Evolutionary conservation across 441 rosid species (phyloP).

Genomic region (Mallotus repandus): DNA sequence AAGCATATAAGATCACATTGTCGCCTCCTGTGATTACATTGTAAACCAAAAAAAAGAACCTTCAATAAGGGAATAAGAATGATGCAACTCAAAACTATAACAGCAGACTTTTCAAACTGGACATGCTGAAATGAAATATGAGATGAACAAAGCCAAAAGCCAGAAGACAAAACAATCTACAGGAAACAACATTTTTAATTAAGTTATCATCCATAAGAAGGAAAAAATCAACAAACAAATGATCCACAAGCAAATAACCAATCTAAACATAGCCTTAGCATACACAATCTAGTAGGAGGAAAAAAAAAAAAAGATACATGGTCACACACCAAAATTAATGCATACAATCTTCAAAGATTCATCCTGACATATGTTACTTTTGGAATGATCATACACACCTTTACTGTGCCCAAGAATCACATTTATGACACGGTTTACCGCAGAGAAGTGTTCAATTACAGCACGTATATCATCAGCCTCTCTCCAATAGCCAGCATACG

Average conservation of each 20-base stretch:
- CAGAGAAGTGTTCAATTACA: constrained; percentile 53
- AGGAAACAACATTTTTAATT: no score
- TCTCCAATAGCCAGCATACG: constrained; percentile 60
- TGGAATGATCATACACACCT: constrained; percentile 41
- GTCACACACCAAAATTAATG: no score
- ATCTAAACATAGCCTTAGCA: no score
- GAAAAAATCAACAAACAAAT: no score
- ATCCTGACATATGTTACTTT: not conserved
- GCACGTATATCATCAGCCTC: constrained; percentile 83
- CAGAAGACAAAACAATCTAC: not conserved
- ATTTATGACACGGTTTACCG: constrained; percentile 42
- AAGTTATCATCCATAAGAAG: not conserved
- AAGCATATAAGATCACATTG: constrained; percentile 83
- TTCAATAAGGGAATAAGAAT: not conserved
- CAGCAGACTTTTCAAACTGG: not conserved
- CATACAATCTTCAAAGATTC: no score
- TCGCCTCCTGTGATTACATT: constrained; percentile 53
- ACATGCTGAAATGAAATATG: not conserved
- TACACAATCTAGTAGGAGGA: no score
- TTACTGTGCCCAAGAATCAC: constrained; percentile 86
- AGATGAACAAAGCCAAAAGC: not conserved
- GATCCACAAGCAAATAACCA: no score
- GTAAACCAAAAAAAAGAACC: not conserved
- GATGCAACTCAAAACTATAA: not conserved
- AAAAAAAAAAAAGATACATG: no score